phyloP scores from a whole-genome alignment of 2,329 filamentous ascomycete genomes.

The Fusarium metavorans region DNA sequence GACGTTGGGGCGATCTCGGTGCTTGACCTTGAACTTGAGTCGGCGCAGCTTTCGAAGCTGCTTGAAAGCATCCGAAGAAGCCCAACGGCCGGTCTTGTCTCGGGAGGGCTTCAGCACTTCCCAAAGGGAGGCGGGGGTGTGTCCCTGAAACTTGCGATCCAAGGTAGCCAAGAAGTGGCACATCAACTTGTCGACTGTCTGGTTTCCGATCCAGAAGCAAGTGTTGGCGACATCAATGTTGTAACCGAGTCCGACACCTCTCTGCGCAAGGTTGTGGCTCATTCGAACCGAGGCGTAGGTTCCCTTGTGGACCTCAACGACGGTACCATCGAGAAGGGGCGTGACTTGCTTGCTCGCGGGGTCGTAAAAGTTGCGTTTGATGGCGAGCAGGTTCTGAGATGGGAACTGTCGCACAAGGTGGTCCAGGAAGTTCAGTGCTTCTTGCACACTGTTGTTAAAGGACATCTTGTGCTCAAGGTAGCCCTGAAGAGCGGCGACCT shows the following conservation, averaged over 20 bases:
- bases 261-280: slow-evolving; percentile 64
- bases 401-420: slow-evolving; percentile 88
- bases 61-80: slow-evolving; percentile 65
- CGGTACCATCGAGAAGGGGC: slow-evolving; percentile 66
- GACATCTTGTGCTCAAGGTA: slow-evolving; percentile 73
- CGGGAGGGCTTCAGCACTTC: slow-evolving; percentile 52
- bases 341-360: slow-evolving; percentile 56
- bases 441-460: slow-evolving; percentile 77
- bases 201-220: slow-evolving; percentile 77
- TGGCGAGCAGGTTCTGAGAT: slow-evolving; percentile 72
- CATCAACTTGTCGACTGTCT: slow-evolving; percentile 54
- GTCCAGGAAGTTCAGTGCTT: slow-evolving; percentile 91
- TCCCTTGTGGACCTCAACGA: slow-evolving; percentile 86
- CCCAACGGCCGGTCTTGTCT: slow-evolving; percentile 38
- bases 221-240: slow-evolving; percentile 95
- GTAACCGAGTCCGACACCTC: slow-evolving; percentile 75
- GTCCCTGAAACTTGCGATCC: slow-evolving; percentile 45
- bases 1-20: slow-evolving; percentile 59
- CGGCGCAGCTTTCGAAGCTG: slow-evolving; percentile 65
- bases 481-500: slow-evolving; percentile 72
- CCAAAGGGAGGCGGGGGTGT: slow-evolving; percentile 43
- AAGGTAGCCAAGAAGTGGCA: slow-evolving; percentile 50
- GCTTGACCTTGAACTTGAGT: slow-evolving; percentile 67
- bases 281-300: slow-evolving; percentile 88
- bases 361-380: slow-evolving; percentile 88